A percentile compares a stretch with the other conserved stretches of the same genome.
phyloP scores from a whole-genome alignment of 148 eudicot species.

The Cornus kousa region DNA sequence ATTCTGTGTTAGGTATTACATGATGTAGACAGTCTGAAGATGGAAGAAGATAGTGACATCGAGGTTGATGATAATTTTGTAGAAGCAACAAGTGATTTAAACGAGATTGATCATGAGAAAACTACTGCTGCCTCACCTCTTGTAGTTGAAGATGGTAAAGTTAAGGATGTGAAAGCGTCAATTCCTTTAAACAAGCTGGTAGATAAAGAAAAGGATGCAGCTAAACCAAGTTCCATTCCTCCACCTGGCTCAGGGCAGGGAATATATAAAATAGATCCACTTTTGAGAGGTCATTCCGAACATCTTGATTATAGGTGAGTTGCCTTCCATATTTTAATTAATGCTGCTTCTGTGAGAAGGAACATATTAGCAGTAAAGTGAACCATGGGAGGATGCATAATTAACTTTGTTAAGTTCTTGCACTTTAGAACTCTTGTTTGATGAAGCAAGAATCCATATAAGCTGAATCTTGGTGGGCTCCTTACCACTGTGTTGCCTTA shows the following conservation, averaged over 20 bases:
- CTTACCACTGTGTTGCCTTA: neutral
- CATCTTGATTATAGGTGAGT: slow-evolving; percentile 94
- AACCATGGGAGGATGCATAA: neutral
- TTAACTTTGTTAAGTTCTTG: neutral
- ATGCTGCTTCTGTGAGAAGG: neutral
- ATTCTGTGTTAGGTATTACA: slow-evolving; percentile 36
- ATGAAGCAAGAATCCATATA: neutral
- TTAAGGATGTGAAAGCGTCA: slow-evolving; percentile 17
- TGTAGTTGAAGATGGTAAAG: slow-evolving; percentile 32
- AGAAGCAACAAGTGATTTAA: neutral
- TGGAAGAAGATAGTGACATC: slow-evolving; percentile 22
- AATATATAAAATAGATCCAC: slow-evolving; percentile 87
- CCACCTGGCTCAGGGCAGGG: slow-evolving; percentile 77
- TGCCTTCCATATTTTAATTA: slow-evolving; percentile 15
- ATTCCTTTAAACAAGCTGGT: slow-evolving; percentile 26
- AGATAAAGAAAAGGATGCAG: slow-evolving; percentile 29
- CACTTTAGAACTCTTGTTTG: slow-evolving; percentile 1
- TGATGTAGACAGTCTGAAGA: slow-evolving; percentile 31
- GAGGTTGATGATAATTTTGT: slow-evolving; percentile 19
- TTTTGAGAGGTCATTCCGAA: slow-evolving; percentile 47
- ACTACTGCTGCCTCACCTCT: slow-evolving; percentile 24
- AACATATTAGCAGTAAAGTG: neutral
- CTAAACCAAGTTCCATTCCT: slow-evolving; percentile 52
- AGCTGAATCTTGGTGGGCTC: neutral
- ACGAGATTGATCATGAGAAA: slow-evolving; percentile 20